These are phyloP conservation scores for Sugiyamaella chiloensis DNA, from an alignment of 805 yeast species.

Conservation along the genomic window DNA sequence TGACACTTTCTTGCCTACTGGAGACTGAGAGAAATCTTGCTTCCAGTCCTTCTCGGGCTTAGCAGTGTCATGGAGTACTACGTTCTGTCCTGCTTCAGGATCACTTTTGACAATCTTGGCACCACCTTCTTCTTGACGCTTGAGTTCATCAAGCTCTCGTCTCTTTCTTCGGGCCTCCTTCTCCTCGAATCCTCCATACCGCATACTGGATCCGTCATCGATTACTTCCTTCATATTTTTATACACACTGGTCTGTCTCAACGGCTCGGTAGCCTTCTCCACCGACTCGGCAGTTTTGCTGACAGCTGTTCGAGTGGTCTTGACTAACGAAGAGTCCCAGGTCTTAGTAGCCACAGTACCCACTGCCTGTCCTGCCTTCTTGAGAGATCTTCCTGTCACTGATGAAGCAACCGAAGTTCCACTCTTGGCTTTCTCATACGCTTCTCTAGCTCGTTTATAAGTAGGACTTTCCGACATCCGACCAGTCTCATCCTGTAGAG, in stretches of 20 bases:
- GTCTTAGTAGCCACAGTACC: conserved; percentile 87
- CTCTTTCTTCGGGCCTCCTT: conserved; percentile 76
- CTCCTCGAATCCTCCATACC: conserved; percentile 89
- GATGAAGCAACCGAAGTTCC: conserved; percentile 45
- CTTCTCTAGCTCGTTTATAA: conserved; percentile 87
- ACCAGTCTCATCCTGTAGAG: conserved; percentile 93
- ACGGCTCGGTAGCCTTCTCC: conserved; percentile 86
- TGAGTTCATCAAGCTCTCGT: conserved; percentile 47
- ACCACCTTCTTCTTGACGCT: conserved; percentile 44
- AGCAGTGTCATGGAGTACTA: conserved; percentile 79
- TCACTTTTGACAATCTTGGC: conserved; percentile 69
- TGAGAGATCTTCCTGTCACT: conserved; percentile 68
- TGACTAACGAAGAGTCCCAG: conserved; percentile 94
- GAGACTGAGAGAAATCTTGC: conserved; percentile 61
- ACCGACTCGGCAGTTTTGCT: conserved; percentile 75
- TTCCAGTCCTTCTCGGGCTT: conserved; percentile 71
- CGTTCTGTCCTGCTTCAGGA: conserved; percentile 65
- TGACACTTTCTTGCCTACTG: conserved; percentile 62
- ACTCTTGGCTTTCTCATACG: conserved; percentile 80
- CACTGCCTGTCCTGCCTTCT: conserved; percentile 89
- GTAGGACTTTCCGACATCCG: conserved; percentile 92
- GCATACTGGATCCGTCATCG: conserved; percentile 83
- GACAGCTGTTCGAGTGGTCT: conserved; percentile 84
- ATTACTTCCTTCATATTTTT: conserved; percentile 84
- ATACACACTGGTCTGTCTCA: conserved; percentile 83